These are phyloP conservation scores for Forsythia viridissima DNA, from an alignment of 257 asterid species.

Conservation along the genomic window DNA sequence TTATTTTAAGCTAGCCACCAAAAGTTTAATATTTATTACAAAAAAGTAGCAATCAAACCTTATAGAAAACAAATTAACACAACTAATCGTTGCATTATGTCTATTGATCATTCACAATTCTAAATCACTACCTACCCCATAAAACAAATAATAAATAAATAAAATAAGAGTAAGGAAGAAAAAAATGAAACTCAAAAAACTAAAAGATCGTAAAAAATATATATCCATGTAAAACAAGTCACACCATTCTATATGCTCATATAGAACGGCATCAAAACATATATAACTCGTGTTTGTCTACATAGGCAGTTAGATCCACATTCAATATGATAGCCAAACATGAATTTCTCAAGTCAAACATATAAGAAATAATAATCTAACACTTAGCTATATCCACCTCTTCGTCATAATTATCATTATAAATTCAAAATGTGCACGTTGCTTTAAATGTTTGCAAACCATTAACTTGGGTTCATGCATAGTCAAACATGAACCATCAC, in stretches of 20 bases:
- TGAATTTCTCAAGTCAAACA: constrained; percentile 31
- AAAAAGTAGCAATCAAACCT: constrained; percentile 26
- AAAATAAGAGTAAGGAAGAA: neutral
- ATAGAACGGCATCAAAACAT: constrained; percentile 94
- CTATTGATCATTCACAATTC: neutral
- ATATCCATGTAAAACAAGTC: neutral
- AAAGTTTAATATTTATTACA: too few species aligned
- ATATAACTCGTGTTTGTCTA: constrained; percentile 85
- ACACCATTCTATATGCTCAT: constrained; percentile 57
- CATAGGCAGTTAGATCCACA: constrained; percentile 98
- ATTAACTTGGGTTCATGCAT: constrained; percentile 92
- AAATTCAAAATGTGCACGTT: constrained; percentile 10
- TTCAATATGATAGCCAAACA: constrained; percentile 36
- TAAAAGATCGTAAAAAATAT: neutral
- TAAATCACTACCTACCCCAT: neutral
- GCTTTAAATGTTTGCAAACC: constrained; percentile 47
- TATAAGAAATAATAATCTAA: neutral
- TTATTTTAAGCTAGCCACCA: too few species aligned
- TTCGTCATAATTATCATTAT: neutral
- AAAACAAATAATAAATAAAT: neutral
- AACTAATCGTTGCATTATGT: constrained; percentile 12
- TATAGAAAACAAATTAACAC: constrained; percentile 18
- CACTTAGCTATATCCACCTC: neutral
- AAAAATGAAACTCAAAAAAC: neutral
- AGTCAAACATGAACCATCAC: constrained; percentile 68